phyloP scores from a whole-genome alignment of 768 basidiomycete species.

The Lentinus tigrinus region DNA sequence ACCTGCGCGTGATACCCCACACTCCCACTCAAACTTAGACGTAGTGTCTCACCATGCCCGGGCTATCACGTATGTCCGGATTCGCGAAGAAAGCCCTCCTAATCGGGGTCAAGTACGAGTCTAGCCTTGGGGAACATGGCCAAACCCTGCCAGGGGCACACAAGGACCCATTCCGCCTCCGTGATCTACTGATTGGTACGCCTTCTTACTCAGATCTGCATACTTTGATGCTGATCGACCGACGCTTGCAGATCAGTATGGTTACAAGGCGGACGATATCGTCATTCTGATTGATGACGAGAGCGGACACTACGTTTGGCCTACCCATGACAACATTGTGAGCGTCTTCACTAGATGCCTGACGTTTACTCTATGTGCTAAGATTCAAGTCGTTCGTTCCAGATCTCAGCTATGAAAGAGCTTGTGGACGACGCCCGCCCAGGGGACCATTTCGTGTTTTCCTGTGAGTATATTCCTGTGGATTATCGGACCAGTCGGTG shows the following conservation, averaged over 20 bases:
- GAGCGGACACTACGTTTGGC: slow-evolving; percentile 32
- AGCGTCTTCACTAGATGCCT: slow-evolving; percentile 9
- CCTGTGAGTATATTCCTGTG: slow-evolving; percentile 38
- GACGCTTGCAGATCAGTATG: slow-evolving; percentile 32
- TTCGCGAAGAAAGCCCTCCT: not conserved
- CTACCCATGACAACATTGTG: slow-evolving; percentile 46
- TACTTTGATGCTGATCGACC: not conserved
- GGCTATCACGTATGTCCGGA: no score
- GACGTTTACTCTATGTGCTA: not conserved
- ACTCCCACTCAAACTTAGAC: no score
- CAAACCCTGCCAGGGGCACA: slow-evolving; percentile 34
- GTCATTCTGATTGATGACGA: slow-evolving; percentile 41
- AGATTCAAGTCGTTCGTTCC: not conserved
- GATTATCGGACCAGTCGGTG: no score
- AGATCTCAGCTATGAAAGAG: slow-evolving; percentile 42
- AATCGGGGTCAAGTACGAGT: slow-evolving; percentile 10
- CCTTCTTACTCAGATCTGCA: not conserved
- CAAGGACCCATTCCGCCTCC: slow-evolving; percentile 35
- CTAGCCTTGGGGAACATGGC: not conserved
- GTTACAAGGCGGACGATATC: slow-evolving; percentile 39
- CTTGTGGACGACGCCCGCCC: slow-evolving; percentile 43
- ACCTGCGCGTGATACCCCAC: no score
- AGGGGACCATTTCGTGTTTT: slow-evolving; percentile 56
- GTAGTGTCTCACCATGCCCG: no score
- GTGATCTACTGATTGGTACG: slow-evolving; percentile 37